Conservation (phyloP, 768 basidiomycete genomes). For the Crucibulum laeve region DNA sequence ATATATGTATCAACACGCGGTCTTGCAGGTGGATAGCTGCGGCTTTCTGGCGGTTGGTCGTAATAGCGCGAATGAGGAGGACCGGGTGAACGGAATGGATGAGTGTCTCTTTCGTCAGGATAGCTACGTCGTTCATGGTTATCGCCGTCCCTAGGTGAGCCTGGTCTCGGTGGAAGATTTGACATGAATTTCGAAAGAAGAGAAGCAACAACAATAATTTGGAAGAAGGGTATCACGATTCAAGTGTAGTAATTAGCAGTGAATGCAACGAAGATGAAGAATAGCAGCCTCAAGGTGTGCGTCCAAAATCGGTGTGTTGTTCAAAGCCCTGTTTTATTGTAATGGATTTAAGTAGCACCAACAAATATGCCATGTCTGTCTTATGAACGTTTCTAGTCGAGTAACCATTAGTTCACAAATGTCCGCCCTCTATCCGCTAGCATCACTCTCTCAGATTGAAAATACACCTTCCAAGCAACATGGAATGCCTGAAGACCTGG, state of each 20-base stretch:
- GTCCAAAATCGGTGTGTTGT: no score
- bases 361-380: background rate
- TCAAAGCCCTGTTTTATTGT: no score
- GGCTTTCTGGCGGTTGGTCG: slow-evolving; percentile 11
- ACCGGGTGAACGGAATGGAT: slow-evolving; percentile 19
- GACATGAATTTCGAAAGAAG: slow-evolving; percentile 21
- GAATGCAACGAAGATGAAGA: no score
- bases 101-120: slow-evolving; percentile 24
- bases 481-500: slow-evolving; percentile 75
- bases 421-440: slow-evolving; percentile 70
- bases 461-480: slow-evolving; percentile 79
- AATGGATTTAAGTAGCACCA: no score
- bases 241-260: no score
- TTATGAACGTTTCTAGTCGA: no score
- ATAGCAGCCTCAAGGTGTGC: no score
- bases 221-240: background rate
- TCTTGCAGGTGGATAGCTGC: slow-evolving; percentile 13
- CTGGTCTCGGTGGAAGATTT: slow-evolving; percentile 36
- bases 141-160: slow-evolving; percentile 20
- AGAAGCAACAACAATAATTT: slow-evolving; percentile 1
- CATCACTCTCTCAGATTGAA: slow-evolving; percentile 73
- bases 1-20: slow-evolving; percentile 26
- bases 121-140: slow-evolving; percentile 5
- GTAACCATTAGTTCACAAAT: no score
- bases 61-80: slow-evolving; percentile 10